Evolutionary conservation across 768 basidiomycete genomes (phyloP), one percentile per base, ranked within the genome.

Genomic region (Favolaschia claudopus): DNA sequence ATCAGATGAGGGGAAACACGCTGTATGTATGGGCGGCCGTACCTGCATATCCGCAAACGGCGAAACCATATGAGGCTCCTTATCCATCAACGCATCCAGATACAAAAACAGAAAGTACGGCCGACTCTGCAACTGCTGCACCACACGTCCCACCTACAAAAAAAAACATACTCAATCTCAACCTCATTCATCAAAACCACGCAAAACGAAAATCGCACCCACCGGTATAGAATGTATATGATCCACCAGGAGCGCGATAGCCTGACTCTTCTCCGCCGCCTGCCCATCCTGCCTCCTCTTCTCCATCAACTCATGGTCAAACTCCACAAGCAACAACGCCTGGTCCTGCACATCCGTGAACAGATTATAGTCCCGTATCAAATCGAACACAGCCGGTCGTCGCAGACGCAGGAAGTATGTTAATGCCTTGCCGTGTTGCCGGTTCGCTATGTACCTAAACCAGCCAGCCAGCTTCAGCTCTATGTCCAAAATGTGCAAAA

Each of bases 201-300:
- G 50, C 9, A 34, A n/a, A 15, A n/a, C 25, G 29, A 25, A 29
- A n/a, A 27, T 6, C 8, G 27, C 20, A 78, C 88, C 62, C 55
- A 95, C 96, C 5, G 96, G 95, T 69, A 99, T 98, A 14, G 96
- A 96, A 70, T 99, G 93, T 1, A 92, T 92, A 68, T 99, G 94
- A 63, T 98, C 89, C 15, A 98, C 95, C 25, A 99, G 82, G 52
- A 99, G 69, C 29, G 83, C 83, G 58, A 99, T 94, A 0, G 95
- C 95, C 33, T 89, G 85, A 32, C 93, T 92, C 55, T 87, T 77
- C 7, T 74, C 75, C 28, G 78, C 74, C 20, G 74, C 70, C 6
- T 75, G 73, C 0, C 78, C 82, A 7, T 77, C 77, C 55, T 72
- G 71, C 62, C 78, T 79, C 22, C 82, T 79, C 69, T 83, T 85